A percentile compares a stretch with the other conserved stretches of the same genome.
phyloP scores from a whole-genome alignment of 305 asterid genomes.

The Rubia peregrina region DNA sequence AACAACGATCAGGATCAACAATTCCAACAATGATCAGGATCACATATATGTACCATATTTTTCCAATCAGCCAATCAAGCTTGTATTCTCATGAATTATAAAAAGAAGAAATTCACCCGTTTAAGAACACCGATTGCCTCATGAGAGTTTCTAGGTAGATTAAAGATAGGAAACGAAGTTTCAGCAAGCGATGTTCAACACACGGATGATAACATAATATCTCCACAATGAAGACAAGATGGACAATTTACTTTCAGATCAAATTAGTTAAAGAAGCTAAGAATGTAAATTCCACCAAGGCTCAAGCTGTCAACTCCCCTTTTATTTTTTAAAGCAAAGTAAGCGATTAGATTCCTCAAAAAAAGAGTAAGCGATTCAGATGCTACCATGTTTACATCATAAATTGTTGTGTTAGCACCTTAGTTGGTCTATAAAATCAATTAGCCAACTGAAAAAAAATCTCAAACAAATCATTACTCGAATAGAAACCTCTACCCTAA shows the following conservation, averaged over 20 bases:
- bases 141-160: slow-evolving; percentile 55
- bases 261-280: no score
- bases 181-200: background rate
- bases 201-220: background rate
- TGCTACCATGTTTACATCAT: no score
- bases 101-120: slow-evolving; percentile 15
- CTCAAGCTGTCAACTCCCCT: no score
- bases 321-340: no score
- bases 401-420: background rate
- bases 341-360: no score
- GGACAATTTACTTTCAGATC: background rate
- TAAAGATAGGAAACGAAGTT: slow-evolving; percentile 10
- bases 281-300: no score
- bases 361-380: no score
- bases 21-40: background rate
- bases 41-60: background rate
- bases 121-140: slow-evolving; percentile 22
- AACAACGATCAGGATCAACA: no score
- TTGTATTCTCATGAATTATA: background rate
- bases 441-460: background rate
- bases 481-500: background rate
- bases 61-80: background rate
- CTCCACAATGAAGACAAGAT: background rate
- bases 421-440: background rate
- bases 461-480: background rate